Evolutionary conservation across 2,329 filamentous ascomycete genomes (phyloP), one percentile per base, ranked within the genome.

Genomic region (Alternaria dauci): DNA sequence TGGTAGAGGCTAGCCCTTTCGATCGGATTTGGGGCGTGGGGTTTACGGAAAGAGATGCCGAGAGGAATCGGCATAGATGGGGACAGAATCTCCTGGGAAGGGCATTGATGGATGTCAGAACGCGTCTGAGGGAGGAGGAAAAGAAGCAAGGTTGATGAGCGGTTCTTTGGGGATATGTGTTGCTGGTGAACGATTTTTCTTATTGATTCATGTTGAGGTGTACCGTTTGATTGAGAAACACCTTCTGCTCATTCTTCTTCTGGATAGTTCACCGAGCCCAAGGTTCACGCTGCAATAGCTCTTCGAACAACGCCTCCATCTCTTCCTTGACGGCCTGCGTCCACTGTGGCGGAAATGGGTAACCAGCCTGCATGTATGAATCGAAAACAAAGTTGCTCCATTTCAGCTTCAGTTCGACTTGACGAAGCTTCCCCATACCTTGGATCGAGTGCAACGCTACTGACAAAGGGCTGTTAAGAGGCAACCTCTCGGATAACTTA

Each of bases 1-100:
- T 91, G 23, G 86, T 90, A 3, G 63, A 82, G 73, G 79, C 80
- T 4, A 77, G 74, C 28, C 86, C 88, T 11, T 81, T 75, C 59
- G 89, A 91, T 78, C 71, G 81, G 5, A 84, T 91, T 55, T 91
- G 89, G 89, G 89, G 89, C 1, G 79, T 91, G 46, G 89, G 89
- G 6, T 90, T 86, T 67, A 78, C 70, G 2, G 84, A 82, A 8
- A 78, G 76, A 18, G 78, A 83, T 68, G 88, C 88, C 3, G 80
- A 78, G 56, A 63, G 26, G 2, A 81, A 82, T 51, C 81, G 83
- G 48, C 71, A 77, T 18, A 66, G 74, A 3, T 91, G 89, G 89
- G 89, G 89, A 0, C 58, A 84, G 77, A 91, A 91, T 76, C 71
- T 90, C 58, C 73, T 91, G 47, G 89, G 89, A 0, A 85, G 85